Conservation (phyloP, 2,329 filamentous ascomycete genomes). For the Diaporthe sp. region DNA sequence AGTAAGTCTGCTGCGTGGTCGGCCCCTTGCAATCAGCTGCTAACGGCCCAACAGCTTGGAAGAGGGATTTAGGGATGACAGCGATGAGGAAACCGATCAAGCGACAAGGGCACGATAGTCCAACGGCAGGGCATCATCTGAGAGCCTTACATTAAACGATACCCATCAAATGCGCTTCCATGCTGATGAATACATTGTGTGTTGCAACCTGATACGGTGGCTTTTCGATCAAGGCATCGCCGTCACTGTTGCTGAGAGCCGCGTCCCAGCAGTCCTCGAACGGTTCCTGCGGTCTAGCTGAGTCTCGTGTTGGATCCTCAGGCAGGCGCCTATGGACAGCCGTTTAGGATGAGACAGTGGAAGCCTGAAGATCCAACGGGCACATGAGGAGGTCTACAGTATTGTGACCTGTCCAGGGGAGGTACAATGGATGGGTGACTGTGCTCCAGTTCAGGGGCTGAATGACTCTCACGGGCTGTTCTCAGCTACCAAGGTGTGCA, state of each 20-base stretch:
- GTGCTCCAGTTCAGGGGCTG: background rate
- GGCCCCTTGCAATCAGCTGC: conserved; percentile 7
- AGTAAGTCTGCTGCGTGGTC: conserved; percentile 63
- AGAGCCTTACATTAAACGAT: conserved; percentile 1
- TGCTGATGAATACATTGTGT: background rate
- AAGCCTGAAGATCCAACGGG: background rate
- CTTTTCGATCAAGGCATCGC: background rate
- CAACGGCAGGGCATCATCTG: background rate
- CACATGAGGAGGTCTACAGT: background rate
- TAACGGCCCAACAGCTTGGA: conserved; percentile 66
- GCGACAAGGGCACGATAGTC: conserved; percentile 41
- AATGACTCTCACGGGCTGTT: background rate
- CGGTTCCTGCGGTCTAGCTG: too few species aligned
- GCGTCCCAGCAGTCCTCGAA: background rate
- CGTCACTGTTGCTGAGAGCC: background rate
- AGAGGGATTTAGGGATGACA: conserved; percentile 81
- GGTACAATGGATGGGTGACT: background rate
- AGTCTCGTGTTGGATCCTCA: background rate
- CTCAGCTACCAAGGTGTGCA: background rate
- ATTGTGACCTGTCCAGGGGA: background rate
- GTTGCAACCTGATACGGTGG: background rate
- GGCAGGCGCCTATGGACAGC: too few species aligned
- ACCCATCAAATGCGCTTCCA: background rate
- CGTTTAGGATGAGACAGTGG: background rate
- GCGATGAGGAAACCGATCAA: conserved; percentile 67